Percentiles rank a stretch among this genome's conserved stretches.
Conservation (phyloP, 441 rosid genomes). For the Jatropha multifida region DNA sequence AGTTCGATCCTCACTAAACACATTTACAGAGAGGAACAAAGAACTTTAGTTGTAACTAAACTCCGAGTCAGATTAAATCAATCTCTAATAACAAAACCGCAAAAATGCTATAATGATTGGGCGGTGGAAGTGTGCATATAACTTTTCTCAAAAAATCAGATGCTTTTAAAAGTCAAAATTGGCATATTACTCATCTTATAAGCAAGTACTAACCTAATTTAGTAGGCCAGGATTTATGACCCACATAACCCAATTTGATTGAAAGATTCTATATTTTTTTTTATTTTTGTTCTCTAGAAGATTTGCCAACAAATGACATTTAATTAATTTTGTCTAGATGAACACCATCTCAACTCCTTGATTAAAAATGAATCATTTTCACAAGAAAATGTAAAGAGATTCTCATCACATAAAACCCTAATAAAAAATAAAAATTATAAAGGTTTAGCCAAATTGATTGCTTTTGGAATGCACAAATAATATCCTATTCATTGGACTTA, state of each 20-base stretch:
- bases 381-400: not conserved
- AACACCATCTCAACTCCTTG: not conserved
- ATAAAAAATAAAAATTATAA: not conserved
- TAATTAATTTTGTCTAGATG: not conserved
- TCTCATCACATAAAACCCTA: not conserved
- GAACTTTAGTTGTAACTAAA: too few species aligned
- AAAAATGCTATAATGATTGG: not conserved
- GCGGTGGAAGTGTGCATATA: not conserved
- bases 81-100: too few species aligned
- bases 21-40: too few species aligned
- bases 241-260: conserved; percentile 12
- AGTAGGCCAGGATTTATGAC: not conserved
- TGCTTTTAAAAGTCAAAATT: conserved; percentile 7
- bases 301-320: not conserved
- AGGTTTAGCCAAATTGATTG: not conserved
- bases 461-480: conserved; percentile 6
- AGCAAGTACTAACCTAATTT: not conserved
- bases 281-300: not conserved
- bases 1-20: too few species aligned
- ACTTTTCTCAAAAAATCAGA: not conserved
- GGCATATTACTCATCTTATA: conserved; percentile 34
- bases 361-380: too few species aligned
- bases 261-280: conserved; percentile 6
- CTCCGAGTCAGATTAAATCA: too few species aligned
- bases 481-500: conserved; percentile 4